Evolutionary conservation across 768 basidiomycete species (phyloP).

Genomic region (Chalciporus pseudorubinellus): DNA sequence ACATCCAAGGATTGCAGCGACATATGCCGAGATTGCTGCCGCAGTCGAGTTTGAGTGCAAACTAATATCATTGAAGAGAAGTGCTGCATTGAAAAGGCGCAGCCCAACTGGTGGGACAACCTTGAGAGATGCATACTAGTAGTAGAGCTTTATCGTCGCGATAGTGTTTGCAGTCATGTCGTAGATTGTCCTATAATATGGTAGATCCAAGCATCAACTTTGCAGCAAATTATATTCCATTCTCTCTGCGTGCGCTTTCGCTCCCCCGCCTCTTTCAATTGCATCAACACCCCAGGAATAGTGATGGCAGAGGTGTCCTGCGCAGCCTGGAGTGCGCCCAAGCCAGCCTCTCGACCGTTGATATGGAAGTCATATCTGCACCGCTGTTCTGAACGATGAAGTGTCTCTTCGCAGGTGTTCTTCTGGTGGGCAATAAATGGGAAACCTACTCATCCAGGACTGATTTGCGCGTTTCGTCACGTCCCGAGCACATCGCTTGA

Average conservation of each 20-base stretch:
- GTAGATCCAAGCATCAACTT: slow-evolving; percentile 93
- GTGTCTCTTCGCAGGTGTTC: slow-evolving; percentile 94
- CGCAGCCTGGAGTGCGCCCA: slow-evolving; percentile 82
- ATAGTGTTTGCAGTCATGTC: too few relatives aligned
- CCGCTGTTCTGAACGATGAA: slow-evolving; percentile 94
- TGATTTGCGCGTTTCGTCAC: slow-evolving; percentile 94
- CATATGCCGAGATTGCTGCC: slow-evolving; percentile 42
- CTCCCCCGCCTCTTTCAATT: slow-evolving; percentile 94
- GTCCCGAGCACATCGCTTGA: slow-evolving; percentile 86
- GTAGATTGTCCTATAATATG: too few relatives aligned
- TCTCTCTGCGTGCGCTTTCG: slow-evolving; percentile 97
- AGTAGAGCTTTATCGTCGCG: too few relatives aligned
- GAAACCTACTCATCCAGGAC: slow-evolving; percentile 99
- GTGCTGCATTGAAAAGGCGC: slow-evolving; percentile 97
- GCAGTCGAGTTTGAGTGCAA: slow-evolving; percentile 39
- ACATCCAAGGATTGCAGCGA: slow-evolving; percentile 41
- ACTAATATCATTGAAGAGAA: slow-evolving; percentile 87
- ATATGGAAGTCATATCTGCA: slow-evolving; percentile 99
- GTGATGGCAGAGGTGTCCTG: slow-evolving; percentile 89
- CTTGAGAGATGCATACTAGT: too few relatives aligned
- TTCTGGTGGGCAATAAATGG: slow-evolving; percentile 91
- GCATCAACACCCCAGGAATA: slow-evolving; percentile 83
- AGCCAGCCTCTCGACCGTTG: slow-evolving; percentile 81
- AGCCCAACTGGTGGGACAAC: slow-evolving; percentile 99
- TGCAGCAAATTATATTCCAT: slow-evolving; percentile 99